Base-by-base conservation (phyloP, 352 stramenopile species). In the Pythium utonaiense region DNA sequence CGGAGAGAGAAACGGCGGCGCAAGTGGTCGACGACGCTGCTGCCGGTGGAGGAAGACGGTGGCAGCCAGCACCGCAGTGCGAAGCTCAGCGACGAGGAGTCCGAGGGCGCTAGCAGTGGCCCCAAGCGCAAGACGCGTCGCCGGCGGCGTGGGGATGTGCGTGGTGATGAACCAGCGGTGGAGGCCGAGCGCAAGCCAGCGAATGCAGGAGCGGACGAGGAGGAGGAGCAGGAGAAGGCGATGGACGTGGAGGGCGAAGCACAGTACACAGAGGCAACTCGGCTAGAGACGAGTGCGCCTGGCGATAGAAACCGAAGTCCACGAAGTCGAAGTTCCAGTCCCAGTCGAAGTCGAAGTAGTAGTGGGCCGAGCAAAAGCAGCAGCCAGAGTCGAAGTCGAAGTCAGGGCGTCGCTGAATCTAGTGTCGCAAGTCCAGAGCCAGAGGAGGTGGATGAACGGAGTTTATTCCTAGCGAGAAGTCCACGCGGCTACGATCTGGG, bases 21-120 rank as follows among this genome's bases (percentile, higher is more conserved):
- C 31, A 89, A 89, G 59, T 91, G 82, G 82, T 77, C 78, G 13
- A 91, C 82, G 16, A 91, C 82, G 13, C 66, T 91, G 13, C 62
- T 83, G 27, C 41, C 53, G 1, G 51, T 63, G 27, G 57, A 65
- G n/a, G 63, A 70, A 51, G 63, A 47, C 44, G 53, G 62, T 21
- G 30, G 33, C 28, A 41, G 53, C 6, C 42, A 53, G 14, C 41
- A 59, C 14, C 34, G 33, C 28, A 25, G 54, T 61, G 19, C 28
- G 45, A 33, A 60, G 52, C 6, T 24, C 45, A 34, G 33, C 33
- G 3, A 51, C 0, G 24, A 54, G 44, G 14, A 51, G n/a, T 31
- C 48, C 14, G 56, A 30, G 30, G 30, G 25, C 9, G 24, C 9
- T 22, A 47, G 1, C 24, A 53, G 41, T 38, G 40, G n/a, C 4